phyloP scores from a whole-genome alignment of 305 asterid genomes.

The Fraxinus angustifolia region DNA sequence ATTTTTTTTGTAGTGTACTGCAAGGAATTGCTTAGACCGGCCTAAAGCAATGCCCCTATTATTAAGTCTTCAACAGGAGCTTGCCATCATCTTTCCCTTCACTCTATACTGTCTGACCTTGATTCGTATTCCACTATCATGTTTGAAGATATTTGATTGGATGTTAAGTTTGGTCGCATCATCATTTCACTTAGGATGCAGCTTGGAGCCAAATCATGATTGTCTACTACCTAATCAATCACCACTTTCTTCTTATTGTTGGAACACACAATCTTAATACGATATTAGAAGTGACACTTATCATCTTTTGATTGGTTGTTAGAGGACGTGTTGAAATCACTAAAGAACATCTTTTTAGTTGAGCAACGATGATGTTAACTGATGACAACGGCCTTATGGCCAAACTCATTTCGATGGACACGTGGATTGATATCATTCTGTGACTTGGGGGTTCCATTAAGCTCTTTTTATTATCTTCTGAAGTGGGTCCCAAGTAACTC shows the following conservation, averaged over 20 bases:
- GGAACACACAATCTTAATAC: background rate
- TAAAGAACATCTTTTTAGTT: too few species aligned
- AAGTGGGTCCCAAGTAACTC: background rate
- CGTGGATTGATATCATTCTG: background rate
- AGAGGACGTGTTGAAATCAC: background rate
- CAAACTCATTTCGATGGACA: background rate
- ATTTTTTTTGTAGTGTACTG: background rate
- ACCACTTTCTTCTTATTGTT: background rate
- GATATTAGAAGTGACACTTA: background rate
- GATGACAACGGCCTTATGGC: background rate
- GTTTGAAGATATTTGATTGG: background rate
- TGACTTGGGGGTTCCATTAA: background rate
- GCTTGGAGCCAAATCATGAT: background rate
- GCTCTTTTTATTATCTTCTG: background rate
- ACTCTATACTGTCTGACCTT: background rate
- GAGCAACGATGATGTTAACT: background rate
- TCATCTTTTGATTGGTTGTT: background rate
- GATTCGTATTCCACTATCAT: too few species aligned
- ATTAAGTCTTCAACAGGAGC: background rate
- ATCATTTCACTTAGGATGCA: background rate
- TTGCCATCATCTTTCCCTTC: background rate
- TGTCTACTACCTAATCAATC: background rate
- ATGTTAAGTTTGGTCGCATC: background rate
- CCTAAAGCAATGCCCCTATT: background rate
- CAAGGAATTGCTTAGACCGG: background rate